Conservation (phyloP, 352 stramenopile species). For the Globisporangium paddicum region DNA sequence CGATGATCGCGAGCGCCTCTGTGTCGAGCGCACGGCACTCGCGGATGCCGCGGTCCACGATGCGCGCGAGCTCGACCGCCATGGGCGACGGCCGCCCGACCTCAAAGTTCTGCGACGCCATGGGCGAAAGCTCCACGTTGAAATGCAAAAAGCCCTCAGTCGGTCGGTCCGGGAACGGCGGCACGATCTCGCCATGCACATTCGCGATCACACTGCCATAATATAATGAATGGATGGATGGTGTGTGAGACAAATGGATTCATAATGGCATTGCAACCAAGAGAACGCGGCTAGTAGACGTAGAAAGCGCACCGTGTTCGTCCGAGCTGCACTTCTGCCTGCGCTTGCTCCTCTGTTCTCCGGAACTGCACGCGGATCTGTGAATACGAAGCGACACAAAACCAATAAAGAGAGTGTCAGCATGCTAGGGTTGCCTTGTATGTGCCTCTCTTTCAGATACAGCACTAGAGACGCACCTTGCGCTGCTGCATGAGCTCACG, state of each 20-base stretch:
- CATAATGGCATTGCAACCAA: background rate
- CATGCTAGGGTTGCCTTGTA: background rate
- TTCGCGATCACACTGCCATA: slow-evolving; percentile 63
- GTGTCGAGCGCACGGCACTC: slow-evolving; percentile 92
- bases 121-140: slow-evolving; percentile 78
- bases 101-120: slow-evolving; percentile 81
- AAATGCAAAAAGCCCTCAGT: slow-evolving; percentile 87
- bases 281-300: background rate
- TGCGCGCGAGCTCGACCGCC: slow-evolving; percentile 77
- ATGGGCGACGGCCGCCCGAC: slow-evolving; percentile 37
- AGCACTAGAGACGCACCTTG: slow-evolving; percentile 26
- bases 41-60: slow-evolving; percentile 90
- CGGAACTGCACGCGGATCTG: slow-evolving; percentile 81
- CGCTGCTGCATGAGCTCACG: slow-evolving; percentile 78
- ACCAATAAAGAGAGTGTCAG: background rate
- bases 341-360: slow-evolving; percentile 62
- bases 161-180: slow-evolving; percentile 81
- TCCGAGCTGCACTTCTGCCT: slow-evolving; percentile 76
- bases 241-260: background rate
- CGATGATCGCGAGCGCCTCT: slow-evolving; percentile 91
- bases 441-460: background rate
- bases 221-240: background rate
- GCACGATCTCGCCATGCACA: slow-evolving; percentile 80
- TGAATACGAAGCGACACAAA: background rate
- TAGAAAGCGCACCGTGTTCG: slow-evolving; percentile 56